Base-by-base conservation (phyloP, 345 rosid genomes). In the Moringa oleifera region DNA sequence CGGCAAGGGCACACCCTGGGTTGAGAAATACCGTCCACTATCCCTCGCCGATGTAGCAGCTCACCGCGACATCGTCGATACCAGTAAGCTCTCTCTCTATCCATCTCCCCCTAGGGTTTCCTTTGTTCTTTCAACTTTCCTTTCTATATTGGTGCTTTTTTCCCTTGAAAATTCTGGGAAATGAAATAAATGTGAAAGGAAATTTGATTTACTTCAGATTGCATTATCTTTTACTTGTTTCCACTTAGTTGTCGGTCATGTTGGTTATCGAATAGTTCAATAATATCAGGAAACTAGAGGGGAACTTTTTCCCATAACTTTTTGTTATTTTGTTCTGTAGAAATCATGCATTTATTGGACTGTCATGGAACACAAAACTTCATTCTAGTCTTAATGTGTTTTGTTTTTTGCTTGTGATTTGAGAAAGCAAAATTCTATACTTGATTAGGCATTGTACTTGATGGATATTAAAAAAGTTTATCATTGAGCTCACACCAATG, bases 51-150 rank as follows among this genome's bases (percentile, higher is more conserved):
- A 90, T 64, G 99, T 94, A 22, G 97, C 99, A 33, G 93, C 97
- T 70, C 97, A 94, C 77, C 97, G 99, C 31, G 99, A 90, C 85
- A 94, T 94, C 55, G 82, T 94, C 20, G 97, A 94, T 62, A 94
- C 99, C 46, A 94, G 99, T 94, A 81, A 75, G 62, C 45, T 25
- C 59, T 21, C 45, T 25, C 59, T 21, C 33, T 46, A 21, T 57
- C 47, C 49, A 28, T 52, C 21, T 41, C 52, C 18, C 28, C 52
- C 46, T 77, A 76, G 75, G 74, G 77, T 66, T 72, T 73, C 1
- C 19, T 0, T 41, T 62, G 12, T 53, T 18, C 2, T 18, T 21
- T 24, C 54, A 23, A 31, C 23, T 57, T 21, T 55, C 8, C 28
- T 31, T 25, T 59, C 9, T 6, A 13, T 50, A 51, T 68, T 8